These are phyloP conservation scores for Cercospora sesami DNA, from an alignment of 2,329 filamentous ascomycete species.

Conservation along the genomic window DNA sequence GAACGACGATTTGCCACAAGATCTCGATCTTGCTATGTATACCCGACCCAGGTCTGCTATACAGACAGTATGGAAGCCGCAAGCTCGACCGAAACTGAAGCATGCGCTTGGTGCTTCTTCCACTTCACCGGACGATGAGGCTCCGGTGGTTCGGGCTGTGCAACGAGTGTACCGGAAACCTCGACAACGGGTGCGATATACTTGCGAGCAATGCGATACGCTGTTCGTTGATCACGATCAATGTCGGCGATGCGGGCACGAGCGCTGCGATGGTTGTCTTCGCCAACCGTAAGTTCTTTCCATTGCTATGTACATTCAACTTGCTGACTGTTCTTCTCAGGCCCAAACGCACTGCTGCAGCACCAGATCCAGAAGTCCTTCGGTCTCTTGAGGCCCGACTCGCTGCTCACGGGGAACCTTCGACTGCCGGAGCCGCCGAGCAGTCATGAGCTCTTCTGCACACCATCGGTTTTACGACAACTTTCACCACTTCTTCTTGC, in stretches of 20 bases:
- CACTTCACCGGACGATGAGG: slow-evolving; percentile 30
- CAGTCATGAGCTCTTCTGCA: not conserved
- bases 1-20: slow-evolving; percentile 12
- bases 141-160: slow-evolving; percentile 32
- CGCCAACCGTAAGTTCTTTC: slow-evolving; percentile 49
- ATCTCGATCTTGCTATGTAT: slow-evolving; percentile 27
- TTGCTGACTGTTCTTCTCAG: slow-evolving; percentile 15
- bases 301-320: not conserved
- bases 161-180: slow-evolving; percentile 48
- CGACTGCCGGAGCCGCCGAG: slow-evolving; percentile 12
- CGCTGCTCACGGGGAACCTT: slow-evolving; percentile 23
- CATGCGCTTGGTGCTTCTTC: not conserved
- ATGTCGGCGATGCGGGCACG: slow-evolving; percentile 44
- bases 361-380: slow-evolving; percentile 27
- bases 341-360: slow-evolving; percentile 20
- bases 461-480: not conserved
- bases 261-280: slow-evolving; percentile 49
- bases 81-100: slow-evolving; percentile 44
- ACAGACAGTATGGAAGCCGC: slow-evolving; percentile 63
- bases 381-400: slow-evolving; percentile 26
- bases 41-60: slow-evolving; percentile 30
- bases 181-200: slow-evolving; percentile 48
- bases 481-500: not conserved
- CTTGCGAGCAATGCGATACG: slow-evolving; percentile 63
- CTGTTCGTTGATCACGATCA: slow-evolving; percentile 61